These are phyloP conservation scores for Hypoxylon sp. DNA, from an alignment of 2,329 filamentous ascomycete species.

Conservation along the genomic window DNA sequence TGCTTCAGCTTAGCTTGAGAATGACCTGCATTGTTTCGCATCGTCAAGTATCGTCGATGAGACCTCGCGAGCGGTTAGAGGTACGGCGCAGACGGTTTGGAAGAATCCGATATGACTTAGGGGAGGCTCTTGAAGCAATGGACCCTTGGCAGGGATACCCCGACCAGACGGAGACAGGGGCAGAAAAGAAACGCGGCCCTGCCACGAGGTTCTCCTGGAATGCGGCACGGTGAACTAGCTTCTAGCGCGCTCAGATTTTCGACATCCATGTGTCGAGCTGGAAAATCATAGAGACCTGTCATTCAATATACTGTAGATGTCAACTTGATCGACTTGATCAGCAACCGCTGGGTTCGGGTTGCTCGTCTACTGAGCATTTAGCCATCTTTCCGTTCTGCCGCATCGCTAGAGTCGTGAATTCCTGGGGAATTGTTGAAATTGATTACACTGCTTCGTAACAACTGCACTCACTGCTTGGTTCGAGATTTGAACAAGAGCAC, in stretches of 20 bases:
- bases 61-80: constrained; percentile 26
- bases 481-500: too few species aligned
- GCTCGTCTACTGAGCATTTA: neutral
- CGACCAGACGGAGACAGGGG: constrained; percentile 9
- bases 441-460: too few species aligned
- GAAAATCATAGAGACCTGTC: constrained; percentile 27
- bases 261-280: neutral
- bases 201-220: neutral
- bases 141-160: constrained; percentile 6
- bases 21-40: neutral
- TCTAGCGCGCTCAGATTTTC: neutral
- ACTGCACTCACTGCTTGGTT: too few species aligned
- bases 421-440: too few species aligned
- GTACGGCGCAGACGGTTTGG: constrained; percentile 26
- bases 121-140: constrained; percentile 26
- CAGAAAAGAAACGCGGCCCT: neutral
- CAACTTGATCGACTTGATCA: constrained; percentile 15
- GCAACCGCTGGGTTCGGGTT: constrained; percentile 30
- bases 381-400: neutral
- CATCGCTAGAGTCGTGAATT: neutral
- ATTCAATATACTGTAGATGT: constrained; percentile 22
- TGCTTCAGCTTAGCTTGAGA: constrained; percentile 2
- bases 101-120: constrained; percentile 15
- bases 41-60: neutral
- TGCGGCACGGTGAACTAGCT: neutral